These are phyloP conservation scores for Papiliotrema laurentii DNA, from an alignment of 1,284 basidiomycete genomes.

Conservation along the genomic window DNA sequence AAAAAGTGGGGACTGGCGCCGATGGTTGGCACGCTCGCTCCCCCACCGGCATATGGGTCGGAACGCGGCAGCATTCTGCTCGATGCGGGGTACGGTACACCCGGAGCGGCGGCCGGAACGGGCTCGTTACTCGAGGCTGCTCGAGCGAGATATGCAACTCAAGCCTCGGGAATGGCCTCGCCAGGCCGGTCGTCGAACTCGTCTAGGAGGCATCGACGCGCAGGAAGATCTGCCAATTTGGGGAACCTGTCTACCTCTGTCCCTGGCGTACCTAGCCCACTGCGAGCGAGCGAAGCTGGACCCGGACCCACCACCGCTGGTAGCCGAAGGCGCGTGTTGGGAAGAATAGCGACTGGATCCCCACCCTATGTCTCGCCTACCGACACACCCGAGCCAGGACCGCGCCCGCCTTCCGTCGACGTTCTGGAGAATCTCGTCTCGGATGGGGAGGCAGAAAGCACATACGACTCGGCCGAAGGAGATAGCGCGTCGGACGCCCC, in stretches of 20 bases:
- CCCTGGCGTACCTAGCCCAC: conserved; percentile 30
- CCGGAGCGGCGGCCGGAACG: conserved; percentile 21
- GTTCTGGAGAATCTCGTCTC: conserved; percentile 20
- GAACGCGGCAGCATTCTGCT: conserved; percentile 89
- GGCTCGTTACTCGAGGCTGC: conserved; percentile 38
- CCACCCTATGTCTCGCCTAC: conserved; percentile 42
- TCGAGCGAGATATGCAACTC: no score
- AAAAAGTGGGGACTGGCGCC: conserved; percentile 98
- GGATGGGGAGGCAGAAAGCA: conserved; percentile 20
- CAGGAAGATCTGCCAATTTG: conserved; percentile 19
- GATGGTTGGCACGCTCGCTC: conserved; percentile 88
- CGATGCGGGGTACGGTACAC: conserved; percentile 64
- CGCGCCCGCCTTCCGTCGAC: conserved; percentile 29
- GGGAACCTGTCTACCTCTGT: conserved; percentile 20
- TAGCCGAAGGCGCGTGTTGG: conserved; percentile 23
- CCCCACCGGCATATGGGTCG: conserved; percentile 90
- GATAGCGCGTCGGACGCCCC: conserved; percentile 11
- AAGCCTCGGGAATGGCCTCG: conserved; percentile 2
- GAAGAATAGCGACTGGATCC: conserved; percentile 3
- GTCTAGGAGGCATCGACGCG: conserved; percentile 26
- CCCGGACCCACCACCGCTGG: conserved; percentile 28
- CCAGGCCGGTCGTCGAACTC: conserved; percentile 16
- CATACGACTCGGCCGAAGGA: conserved; percentile 10
- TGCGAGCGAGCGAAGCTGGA: conserved; percentile 31
- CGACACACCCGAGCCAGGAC: conserved; percentile 35